These are phyloP conservation scores for Acrodontium crateriforme DNA, from an alignment of 2,329 filamentous ascomycete species.

Conservation along the genomic window DNA sequence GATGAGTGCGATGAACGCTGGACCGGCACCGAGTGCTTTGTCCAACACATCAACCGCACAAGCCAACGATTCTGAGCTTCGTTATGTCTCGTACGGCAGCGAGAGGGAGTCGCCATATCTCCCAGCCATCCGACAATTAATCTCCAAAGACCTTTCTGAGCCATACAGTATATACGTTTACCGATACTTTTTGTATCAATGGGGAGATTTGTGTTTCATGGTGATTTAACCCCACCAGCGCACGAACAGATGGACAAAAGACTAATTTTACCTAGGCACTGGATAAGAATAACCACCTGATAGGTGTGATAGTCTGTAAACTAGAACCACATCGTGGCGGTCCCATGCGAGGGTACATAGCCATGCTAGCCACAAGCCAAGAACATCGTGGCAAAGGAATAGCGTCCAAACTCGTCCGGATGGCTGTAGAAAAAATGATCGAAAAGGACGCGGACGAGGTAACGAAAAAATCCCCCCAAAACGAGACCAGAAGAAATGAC, in stretches of 20 bases:
- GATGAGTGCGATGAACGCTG: too few relatives aligned
- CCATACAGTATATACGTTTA: slow-evolving; percentile 99
- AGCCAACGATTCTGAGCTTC: slow-evolving; percentile 23
- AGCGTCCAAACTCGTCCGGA: slow-evolving; percentile 70
- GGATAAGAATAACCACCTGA: slow-evolving; percentile 47
- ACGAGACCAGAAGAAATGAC: neutral
- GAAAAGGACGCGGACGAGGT: slow-evolving; percentile 71
- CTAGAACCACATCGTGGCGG: slow-evolving; percentile 80
- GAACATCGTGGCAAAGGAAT: slow-evolving; percentile 73
- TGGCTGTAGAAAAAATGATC: slow-evolving; percentile 84
- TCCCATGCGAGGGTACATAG: slow-evolving; percentile 85
- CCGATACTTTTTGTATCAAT: slow-evolving; percentile 94
- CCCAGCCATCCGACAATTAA: slow-evolving; percentile 76
- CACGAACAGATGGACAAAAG: neutral
- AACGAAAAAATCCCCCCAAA: slow-evolving; percentile 1
- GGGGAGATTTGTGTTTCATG: slow-evolving; percentile 95
- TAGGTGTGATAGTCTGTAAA: slow-evolving; percentile 90
- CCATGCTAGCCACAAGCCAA: slow-evolving; percentile 88
- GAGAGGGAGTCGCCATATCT: slow-evolving; percentile 54
- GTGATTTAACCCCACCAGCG: slow-evolving; percentile 37
- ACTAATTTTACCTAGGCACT: slow-evolving; percentile 25
- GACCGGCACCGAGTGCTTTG: too few relatives aligned
- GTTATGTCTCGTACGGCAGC: slow-evolving; percentile 46
- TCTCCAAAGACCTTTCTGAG: slow-evolving; percentile 91
- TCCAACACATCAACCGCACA: too few relatives aligned